Evolutionary conservation across 139 green algal genomes (phyloP).

Genomic region (Diplosphaera chodatii): DNA sequence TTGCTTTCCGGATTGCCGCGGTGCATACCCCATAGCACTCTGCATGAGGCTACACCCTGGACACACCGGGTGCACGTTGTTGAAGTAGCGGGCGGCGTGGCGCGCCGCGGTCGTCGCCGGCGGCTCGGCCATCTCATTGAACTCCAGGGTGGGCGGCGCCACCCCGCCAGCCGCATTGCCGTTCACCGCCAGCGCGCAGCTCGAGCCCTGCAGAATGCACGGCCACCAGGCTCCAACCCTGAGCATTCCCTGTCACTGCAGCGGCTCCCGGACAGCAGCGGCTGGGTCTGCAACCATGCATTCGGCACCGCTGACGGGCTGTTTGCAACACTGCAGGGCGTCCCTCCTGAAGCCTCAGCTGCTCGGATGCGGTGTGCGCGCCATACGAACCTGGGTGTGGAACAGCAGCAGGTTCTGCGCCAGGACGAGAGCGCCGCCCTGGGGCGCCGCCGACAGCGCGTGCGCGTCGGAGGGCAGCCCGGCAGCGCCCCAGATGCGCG

Average conservation of each 20-base stretch:
- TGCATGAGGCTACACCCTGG: background rate
- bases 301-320: too few relatives aligned
- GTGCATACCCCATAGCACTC: too few relatives aligned
- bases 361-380: background rate
- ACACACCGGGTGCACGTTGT: conserved; percentile 58
- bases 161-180: conserved; percentile 30
- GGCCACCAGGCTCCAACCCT: too few relatives aligned
- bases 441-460: conserved; percentile 57
- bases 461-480: conserved; percentile 68
- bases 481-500: conserved; percentile 66
- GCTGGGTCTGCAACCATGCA: too few relatives aligned
- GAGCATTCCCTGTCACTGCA: too few relatives aligned
- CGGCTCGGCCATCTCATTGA: conserved; percentile 32
- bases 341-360: too few relatives aligned
- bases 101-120: conserved; percentile 26
- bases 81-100: conserved; percentile 37
- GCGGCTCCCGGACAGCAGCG: too few relatives aligned
- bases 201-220: conserved; percentile 49
- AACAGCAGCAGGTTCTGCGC: conserved; percentile 70
- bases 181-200: conserved; percentile 44
- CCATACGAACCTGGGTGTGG: conserved; percentile 52
- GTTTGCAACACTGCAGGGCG: too few relatives aligned
- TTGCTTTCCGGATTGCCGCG: too few relatives aligned
- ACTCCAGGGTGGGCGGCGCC: conserved; percentile 35
- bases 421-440: conserved; percentile 76